Conservation (phyloP, 768 basidiomycete genomes). For the Russula compacta region DNA sequence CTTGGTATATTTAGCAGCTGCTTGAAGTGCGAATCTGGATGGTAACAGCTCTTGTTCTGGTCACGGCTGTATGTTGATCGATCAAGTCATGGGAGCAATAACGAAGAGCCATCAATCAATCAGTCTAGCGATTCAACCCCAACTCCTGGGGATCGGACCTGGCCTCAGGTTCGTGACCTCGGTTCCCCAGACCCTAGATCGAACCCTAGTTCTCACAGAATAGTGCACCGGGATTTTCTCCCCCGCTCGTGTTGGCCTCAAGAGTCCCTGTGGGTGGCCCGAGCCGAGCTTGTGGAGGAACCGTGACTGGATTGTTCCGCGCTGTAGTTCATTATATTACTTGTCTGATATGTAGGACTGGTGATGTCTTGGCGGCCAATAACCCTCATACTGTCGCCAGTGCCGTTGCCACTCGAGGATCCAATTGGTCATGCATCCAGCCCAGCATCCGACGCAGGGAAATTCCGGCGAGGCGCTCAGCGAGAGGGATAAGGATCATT, state of each 20-base stretch:
- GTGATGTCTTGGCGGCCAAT: too few species aligned
- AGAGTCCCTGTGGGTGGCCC: background rate
- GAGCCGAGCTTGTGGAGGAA: background rate
- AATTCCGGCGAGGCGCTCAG: constrained; percentile 46
- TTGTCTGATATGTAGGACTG: background rate
- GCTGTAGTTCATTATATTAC: background rate
- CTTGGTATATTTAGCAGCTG: background rate
- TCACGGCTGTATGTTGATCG: background rate
- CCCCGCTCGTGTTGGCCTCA: background rate
- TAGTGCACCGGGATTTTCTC: background rate
- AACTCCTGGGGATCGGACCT: background rate
- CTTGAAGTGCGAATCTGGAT: background rate
- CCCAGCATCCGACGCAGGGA: constrained; percentile 45
- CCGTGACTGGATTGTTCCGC: background rate
- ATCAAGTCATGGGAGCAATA: background rate
- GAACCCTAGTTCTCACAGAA: background rate
- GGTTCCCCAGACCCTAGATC: background rate
- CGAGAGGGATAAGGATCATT: constrained; percentile 28
- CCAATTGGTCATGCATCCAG: background rate
- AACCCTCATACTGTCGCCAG: background rate
- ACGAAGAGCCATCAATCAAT: background rate
- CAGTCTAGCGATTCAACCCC: background rate
- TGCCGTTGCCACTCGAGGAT: background rate
- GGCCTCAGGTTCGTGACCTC: background rate
- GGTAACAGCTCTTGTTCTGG: background rate